Percentiles rank a stretch among this genome's conserved stretches.
Evolutionary conservation across 1,139 yeast genomes (phyloP).

Genomic region (Debaryomycetaceae sp.): DNA sequence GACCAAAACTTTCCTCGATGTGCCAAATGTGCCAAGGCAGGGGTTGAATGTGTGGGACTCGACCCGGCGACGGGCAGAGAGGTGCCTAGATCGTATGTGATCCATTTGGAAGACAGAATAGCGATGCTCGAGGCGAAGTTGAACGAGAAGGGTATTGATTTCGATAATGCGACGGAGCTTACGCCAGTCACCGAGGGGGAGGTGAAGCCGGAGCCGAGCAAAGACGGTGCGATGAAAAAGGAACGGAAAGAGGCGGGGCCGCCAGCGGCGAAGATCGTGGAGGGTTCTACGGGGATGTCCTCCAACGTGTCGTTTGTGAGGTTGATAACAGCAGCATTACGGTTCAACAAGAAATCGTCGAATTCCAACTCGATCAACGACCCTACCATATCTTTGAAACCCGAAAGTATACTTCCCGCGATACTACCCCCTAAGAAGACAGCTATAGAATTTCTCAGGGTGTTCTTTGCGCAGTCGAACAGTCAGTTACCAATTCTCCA

Average conservation of each 20-base stretch:
- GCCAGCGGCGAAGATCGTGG: background rate
- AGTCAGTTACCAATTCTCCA: constrained; percentile 80
- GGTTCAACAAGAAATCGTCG: constrained; percentile 38
- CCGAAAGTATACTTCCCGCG: constrained; percentile 36
- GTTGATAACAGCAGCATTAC: constrained; percentile 72
- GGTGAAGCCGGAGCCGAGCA: background rate
- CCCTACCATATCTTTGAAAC: constrained; percentile 12
- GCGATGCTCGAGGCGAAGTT: constrained; percentile 52
- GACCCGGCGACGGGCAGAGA: constrained; percentile 89
- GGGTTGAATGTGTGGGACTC: constrained; percentile 72
- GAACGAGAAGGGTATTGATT: constrained; percentile 35
- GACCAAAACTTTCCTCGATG: constrained; percentile 83
- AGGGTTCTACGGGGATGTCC: background rate
- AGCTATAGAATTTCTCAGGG: constrained; percentile 64
- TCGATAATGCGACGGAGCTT: background rate
- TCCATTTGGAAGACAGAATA: constrained; percentile 66
- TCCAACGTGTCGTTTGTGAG: constrained; percentile 60
- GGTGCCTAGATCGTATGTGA: constrained; percentile 76
- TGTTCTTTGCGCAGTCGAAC: constrained; percentile 75
- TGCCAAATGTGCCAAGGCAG: constrained; percentile 62
- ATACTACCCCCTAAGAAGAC: constrained; percentile 65
- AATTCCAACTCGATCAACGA: constrained; percentile 6
- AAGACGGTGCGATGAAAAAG: background rate
- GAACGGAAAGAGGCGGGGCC: background rate
- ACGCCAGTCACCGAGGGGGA: constrained; percentile 8